Evolutionary conservation across 345 rosid species (phyloP).

Genomic region (Camelina sativa): DNA sequence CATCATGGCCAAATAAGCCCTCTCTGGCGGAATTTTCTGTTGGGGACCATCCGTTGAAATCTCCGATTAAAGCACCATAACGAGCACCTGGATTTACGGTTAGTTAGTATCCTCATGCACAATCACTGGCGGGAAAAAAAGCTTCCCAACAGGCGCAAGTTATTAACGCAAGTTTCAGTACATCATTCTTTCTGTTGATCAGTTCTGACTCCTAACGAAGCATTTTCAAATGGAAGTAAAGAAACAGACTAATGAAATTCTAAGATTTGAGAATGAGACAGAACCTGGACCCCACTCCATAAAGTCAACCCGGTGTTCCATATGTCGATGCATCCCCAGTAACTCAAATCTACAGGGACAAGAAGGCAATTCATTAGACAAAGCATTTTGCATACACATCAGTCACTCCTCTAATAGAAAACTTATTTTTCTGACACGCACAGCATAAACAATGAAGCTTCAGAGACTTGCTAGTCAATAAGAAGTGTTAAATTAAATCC

Average conservation of each 20-base stretch:
- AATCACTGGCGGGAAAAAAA: neutral
- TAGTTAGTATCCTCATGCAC: conserved; percentile 22
- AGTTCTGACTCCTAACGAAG: neutral
- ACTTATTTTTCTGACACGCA: neutral
- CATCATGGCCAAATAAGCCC: conserved; percentile 86
- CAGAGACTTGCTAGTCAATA: conserved; percentile 1
- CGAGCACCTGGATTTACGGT: conserved; percentile 73
- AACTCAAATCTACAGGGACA: conserved; percentile 62
- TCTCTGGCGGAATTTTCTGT: conserved; percentile 85
- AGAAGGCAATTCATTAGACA: conserved; percentile 21
- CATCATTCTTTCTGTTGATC: neutral
- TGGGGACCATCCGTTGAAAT: conserved; percentile 93
- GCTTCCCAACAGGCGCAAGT: neutral
- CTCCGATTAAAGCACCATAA: conserved; percentile 86
- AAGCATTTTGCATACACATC: conserved; percentile 1
- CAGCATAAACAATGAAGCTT: conserved; percentile 2
- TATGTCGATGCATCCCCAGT: conserved; percentile 82
- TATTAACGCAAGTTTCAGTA: conserved; percentile 1
- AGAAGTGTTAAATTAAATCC: neutral
- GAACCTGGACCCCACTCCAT: conserved; percentile 99
- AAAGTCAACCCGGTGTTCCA: conserved; percentile 87
- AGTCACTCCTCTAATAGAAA: neutral
- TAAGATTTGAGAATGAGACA: conserved; percentile 27
- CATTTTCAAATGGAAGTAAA: conserved; percentile 14
- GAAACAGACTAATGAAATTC: conserved; percentile 21